Conservation (phyloP, 305 asterid species). For the Fraxinus baroniana region DNA sequence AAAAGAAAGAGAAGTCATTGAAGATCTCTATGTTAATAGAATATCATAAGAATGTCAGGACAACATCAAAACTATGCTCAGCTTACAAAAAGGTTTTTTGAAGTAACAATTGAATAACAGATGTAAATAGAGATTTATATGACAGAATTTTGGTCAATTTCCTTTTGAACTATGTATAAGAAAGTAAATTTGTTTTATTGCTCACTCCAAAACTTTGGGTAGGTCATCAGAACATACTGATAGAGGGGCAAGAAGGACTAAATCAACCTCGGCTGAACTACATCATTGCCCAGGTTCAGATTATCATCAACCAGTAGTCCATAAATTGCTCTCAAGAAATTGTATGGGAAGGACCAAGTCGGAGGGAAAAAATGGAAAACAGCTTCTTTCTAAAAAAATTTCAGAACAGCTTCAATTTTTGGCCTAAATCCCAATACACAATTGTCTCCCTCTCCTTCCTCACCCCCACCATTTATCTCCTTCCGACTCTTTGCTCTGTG, state of each 20-base stretch:
- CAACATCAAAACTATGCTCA: background rate
- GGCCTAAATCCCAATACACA: background rate
- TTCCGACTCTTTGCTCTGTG: background rate
- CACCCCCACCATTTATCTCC: background rate
- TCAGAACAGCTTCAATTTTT: background rate
- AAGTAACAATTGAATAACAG: background rate
- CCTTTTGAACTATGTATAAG: background rate
- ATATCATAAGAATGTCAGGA: background rate
- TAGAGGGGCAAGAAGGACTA: slow-evolving; percentile 3
- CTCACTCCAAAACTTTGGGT: background rate
- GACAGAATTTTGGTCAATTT: background rate
- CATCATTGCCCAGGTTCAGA: background rate
- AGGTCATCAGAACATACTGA: slow-evolving; percentile 3
- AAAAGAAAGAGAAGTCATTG: background rate
- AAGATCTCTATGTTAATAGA: background rate
- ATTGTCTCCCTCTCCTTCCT: background rate
- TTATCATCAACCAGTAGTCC: background rate
- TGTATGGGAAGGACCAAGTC: background rate
- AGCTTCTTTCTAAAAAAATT: background rate
- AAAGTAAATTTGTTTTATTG: background rate
- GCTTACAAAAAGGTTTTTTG: background rate
- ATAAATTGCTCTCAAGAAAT: background rate
- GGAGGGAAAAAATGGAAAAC: background rate
- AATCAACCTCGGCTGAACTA: background rate
- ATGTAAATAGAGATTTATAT: background rate